Evolutionary conservation across 805 yeast genomes (phyloP).

Genomic region (Priceomyces carsonii): DNA sequence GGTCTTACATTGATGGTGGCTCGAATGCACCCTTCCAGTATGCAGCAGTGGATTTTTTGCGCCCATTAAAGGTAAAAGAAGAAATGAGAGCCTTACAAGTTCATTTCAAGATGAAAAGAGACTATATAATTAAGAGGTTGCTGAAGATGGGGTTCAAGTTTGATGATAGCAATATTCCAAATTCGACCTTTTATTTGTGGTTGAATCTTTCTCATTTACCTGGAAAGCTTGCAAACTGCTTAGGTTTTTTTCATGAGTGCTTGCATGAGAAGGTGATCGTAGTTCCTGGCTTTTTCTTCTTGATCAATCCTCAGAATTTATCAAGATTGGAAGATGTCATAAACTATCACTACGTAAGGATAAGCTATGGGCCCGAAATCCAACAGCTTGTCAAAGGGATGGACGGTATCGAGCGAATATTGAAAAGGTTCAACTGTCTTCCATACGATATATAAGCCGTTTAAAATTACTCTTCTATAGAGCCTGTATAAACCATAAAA

Average conservation of each 20-base stretch:
- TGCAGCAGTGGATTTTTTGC: constrained; percentile 55
- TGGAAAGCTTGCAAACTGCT: constrained; percentile 54
- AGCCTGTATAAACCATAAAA: neutral
- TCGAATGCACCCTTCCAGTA: constrained; percentile 62
- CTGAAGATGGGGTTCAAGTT: constrained; percentile 55
- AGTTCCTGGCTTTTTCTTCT: constrained; percentile 65
- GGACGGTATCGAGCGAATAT: constrained; percentile 59
- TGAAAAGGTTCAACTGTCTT: constrained; percentile 42
- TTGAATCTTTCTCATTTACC: constrained; percentile 56
- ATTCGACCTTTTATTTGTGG: constrained; percentile 63
- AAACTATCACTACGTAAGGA: constrained; percentile 59
- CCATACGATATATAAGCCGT: constrained; percentile 24
- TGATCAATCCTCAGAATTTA: constrained; percentile 55
- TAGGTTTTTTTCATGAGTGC: constrained; percentile 65
- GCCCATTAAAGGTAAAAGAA: constrained; percentile 48
- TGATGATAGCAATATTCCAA: constrained; percentile 45
- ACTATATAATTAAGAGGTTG: constrained; percentile 51
- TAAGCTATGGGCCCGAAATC: constrained; percentile 62
- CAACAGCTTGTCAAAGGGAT: constrained; percentile 52
- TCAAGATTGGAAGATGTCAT: constrained; percentile 52
- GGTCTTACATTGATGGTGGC: constrained; percentile 62
- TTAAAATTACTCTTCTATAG: neutral
- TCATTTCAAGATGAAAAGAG: constrained; percentile 59
- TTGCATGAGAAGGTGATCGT: constrained; percentile 59
- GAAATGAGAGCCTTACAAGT: constrained; percentile 60